Base-by-base conservation (phyloP, 78 protist genomes). In the Trichosphaerium sp. region DNA sequence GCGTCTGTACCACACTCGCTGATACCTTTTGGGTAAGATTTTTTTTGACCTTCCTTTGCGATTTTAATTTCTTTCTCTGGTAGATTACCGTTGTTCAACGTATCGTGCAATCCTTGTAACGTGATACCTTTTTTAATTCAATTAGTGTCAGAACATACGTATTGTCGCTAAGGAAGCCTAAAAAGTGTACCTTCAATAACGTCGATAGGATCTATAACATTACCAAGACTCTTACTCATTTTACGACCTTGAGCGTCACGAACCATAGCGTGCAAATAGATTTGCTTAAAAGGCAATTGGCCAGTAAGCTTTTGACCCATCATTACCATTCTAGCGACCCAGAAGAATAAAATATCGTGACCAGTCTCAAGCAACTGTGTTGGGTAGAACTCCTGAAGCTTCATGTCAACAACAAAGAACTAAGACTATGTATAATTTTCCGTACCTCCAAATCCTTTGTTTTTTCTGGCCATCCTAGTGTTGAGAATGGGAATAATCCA, bases 251-350 rank as follows among this genome's bases (percentile, higher is more conserved):
- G 84, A 25, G 88, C 79, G 47, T 92, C 93, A 28, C 99, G 63
- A 25, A 96, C 90, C 82, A 96, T 75, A 15, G 97, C 55, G 73
- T 96, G 99, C 42, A 96, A 84, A 75, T 48, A 87, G 38, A 96
- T 56, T 29, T 63, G 38, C 47, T 70, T 43, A 83, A 97, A 97
- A 43, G 98, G 97, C 23, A 94, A 54, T 69, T 85, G 32, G 43
- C 70, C 96, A 15, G 87, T 86, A 35, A 97, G 85, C 51, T 65
- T 47, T 40, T 77, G 69, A 51, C 90, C 54, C 88, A 94, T 74
- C 98, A 98, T 93, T 25, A 98, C 98, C 99, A 98, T 98, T 23
- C 99, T 75, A 7, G 99, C 99, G 7, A 96, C 99, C 99, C 99
- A 98, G 92, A 98, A 98, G 98, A 98, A 98, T 31, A 98, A 71